Evolutionary conservation across 352 stramenopile species (phyloP).

Genomic region (Globisporangium nodosum): DNA sequence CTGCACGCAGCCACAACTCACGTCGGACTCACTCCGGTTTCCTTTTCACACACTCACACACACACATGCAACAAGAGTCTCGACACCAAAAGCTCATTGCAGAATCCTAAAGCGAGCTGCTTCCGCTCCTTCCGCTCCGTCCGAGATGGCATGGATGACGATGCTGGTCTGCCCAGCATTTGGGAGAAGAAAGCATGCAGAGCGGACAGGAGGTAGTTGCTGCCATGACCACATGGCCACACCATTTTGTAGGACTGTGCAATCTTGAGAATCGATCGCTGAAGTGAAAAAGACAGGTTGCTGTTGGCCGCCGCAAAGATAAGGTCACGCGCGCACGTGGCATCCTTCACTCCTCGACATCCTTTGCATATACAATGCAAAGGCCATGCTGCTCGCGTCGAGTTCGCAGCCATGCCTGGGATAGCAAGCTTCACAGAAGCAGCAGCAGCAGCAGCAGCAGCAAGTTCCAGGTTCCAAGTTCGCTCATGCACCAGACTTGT

Average conservation of each 20-base stretch:
- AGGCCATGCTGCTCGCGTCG: too few species aligned
- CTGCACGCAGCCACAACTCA: not conserved
- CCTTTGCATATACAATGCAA: too few species aligned
- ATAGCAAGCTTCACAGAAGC: too few species aligned
- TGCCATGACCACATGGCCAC: not conserved
- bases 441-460: too few species aligned
- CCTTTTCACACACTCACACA: not conserved
- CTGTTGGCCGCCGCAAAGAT: not conserved
- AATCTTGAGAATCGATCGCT: not conserved
- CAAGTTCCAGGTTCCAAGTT: too few species aligned
- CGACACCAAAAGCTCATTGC: not conserved
- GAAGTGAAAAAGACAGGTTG: conserved; percentile 1
- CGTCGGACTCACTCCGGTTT: conserved; percentile 1
- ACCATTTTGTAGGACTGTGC: not conserved
- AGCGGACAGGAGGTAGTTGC: not conserved
- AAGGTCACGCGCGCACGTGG: not conserved
- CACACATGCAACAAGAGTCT: not conserved
- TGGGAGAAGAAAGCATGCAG: too few species aligned
- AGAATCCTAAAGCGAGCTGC: not conserved
- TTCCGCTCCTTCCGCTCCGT: not conserved
- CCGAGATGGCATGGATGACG: too few species aligned
- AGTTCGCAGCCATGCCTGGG: too few species aligned
- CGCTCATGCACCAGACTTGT: not conserved
- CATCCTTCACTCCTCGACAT: not conserved
- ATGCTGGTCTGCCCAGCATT: too few species aligned